These are phyloP conservation scores for Heliamphora pulchella DNA, from an alignment of 179 eudicot genomes.

Conservation along the genomic window DNA sequence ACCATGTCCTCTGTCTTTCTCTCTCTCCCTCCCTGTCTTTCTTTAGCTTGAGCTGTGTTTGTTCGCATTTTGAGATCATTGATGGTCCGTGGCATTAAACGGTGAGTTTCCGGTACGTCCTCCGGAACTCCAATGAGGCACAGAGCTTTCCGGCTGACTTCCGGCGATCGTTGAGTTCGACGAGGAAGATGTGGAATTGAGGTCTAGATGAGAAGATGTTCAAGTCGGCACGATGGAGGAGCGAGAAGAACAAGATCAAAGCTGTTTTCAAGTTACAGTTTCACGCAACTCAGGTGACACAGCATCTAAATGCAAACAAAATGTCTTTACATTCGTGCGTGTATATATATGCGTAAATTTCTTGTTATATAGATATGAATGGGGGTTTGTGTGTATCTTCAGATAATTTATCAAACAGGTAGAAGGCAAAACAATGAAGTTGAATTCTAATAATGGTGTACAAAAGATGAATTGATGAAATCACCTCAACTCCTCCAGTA, in stretches of 20 bases:
- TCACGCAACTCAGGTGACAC: conserved; percentile 72
- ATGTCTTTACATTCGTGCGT: neutral
- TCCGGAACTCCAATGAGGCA: conserved; percentile 37
- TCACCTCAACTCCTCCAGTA: neutral
- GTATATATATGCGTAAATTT: neutral
- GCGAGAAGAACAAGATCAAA: conserved; percentile 66
- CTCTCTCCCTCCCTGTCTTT: conserved; percentile 1
- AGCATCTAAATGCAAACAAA: neutral
- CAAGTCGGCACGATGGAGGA: conserved; percentile 80
- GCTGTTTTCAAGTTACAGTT: conserved; percentile 72
- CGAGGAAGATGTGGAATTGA: conserved; percentile 20
- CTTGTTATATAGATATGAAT: neutral
- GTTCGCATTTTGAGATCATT: neutral
- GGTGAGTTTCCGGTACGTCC: conserved; percentile 23
- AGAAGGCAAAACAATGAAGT: neutral
- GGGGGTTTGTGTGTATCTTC: neutral
- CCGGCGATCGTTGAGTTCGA: conserved; percentile 20
- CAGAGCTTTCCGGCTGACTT: conserved; percentile 18
- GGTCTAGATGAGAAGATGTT: conserved; percentile 45
- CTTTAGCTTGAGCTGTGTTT: conserved; percentile 16
- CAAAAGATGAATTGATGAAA: neutral
- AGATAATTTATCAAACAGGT: neutral
- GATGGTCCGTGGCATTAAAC: neutral
- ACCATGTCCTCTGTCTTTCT: neutral
- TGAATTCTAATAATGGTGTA: neutral